Evolutionary conservation across 139 green algal genomes (phyloP).

Genomic region (Chlamydomonas asymmetrica): DNA sequence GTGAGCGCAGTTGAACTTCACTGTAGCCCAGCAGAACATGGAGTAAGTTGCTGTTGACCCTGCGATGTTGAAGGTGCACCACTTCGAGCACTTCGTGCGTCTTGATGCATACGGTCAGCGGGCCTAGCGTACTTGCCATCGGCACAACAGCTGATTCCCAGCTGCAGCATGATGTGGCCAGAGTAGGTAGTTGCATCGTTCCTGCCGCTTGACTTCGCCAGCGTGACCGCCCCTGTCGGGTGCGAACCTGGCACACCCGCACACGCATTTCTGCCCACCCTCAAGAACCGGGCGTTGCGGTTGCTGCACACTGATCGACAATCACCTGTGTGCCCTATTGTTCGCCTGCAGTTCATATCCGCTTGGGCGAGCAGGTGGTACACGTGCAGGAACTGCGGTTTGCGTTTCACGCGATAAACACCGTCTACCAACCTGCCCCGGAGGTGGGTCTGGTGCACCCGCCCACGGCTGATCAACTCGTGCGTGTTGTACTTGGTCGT

Average conservation of each 20-base stretch:
- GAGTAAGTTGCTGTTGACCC: not conserved
- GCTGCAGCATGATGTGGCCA: too few species aligned
- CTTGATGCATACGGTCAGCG: too few species aligned
- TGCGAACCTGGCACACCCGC: too few species aligned
- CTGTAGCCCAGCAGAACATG: not conserved
- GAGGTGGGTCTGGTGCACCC: constrained; percentile 50
- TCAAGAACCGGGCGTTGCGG: not conserved
- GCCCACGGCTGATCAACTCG: not conserved
- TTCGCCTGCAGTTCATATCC: constrained; percentile 54
- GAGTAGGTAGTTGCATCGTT: too few species aligned
- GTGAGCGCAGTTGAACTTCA: constrained; percentile 39
- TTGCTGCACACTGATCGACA: constrained; percentile 1
- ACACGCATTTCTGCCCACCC: too few species aligned
- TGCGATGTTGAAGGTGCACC: too few species aligned
- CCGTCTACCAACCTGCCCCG: constrained; percentile 65
- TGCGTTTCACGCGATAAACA: constrained; percentile 57
- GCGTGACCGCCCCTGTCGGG: too few species aligned
- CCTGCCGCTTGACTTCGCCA: too few species aligned
- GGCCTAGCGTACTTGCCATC: not conserved
- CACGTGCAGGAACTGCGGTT: constrained; percentile 76
- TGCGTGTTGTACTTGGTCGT: not conserved
- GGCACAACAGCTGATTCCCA: not conserved
- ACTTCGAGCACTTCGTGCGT: too few species aligned
- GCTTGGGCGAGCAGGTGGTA: constrained; percentile 71
- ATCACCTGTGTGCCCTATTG: not conserved